Evolutionary conservation across 1,139 yeast species (phyloP), one percentile per base, ranked within the genome.

Genomic region (Entelexis paramagnoliae): DNA sequence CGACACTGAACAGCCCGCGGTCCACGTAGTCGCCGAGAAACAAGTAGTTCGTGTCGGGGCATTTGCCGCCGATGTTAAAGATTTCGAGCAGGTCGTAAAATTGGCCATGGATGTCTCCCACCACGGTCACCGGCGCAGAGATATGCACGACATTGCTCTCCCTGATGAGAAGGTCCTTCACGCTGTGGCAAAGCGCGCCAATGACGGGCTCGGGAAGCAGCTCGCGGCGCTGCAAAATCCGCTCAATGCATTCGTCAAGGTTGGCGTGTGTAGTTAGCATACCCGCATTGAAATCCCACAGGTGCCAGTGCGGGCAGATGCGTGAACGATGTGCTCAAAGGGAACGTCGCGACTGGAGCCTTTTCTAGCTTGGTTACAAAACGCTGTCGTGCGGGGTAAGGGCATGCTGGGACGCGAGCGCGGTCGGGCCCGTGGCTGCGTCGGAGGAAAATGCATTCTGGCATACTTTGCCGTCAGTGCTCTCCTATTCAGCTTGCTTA

Each of bases 31-130:
- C 98, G 0, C 98, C 98, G 26, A 91, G 67, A 64, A 91, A 91
- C 40, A 91, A 68, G 66, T 91, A 91, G 66, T 91, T 91, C 4
- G 98, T 91, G 61, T 83, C 83, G 0, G 98, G 98, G 7, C 95
- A 86, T 51, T 79, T 77, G 0, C 98, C 98, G 0, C 97, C 97
- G 36, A 91, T 89, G 57, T 80, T 78, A 68, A 91, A 93, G 40
- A 91, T 87, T 66, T 91, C 98, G 40, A 91, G 68, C 52, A 91
- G 71, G 66, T 91, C 99, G 65, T 89, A 95, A 64, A 85, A 91
- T 66, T 91, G 99, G 4, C 98, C 98, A 63, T 91, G 99, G 48
- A 93, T 91, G 65, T 91, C 99, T 2, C 99, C 99, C 4, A 91
- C 96, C n/a, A 91, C 88, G 1, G 97, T 86, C 19, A 93, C 87